phyloP scores from a whole-genome alignment of 1,139 yeast species.

The Pichia sp. region DNA sequence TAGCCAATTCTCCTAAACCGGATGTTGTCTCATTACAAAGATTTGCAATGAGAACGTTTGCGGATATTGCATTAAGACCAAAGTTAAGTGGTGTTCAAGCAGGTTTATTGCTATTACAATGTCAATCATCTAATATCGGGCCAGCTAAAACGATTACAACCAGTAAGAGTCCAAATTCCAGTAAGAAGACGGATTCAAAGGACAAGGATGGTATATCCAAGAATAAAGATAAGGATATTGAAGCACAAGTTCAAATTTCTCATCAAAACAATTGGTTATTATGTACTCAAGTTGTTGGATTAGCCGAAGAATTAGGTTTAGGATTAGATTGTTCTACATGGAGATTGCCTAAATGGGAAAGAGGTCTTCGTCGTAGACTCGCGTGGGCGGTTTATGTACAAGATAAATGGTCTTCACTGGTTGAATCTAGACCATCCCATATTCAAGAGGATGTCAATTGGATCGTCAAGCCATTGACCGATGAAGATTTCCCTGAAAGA shows the following conservation, averaged over 20 bases:
- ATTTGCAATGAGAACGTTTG: slow-evolving; percentile 52
- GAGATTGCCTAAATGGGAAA: slow-evolving; percentile 92
- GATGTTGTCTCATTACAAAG: slow-evolving; percentile 60
- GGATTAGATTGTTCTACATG: slow-evolving; percentile 85
- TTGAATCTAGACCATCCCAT: slow-evolving; percentile 82
- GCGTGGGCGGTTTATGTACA: slow-evolving; percentile 95
- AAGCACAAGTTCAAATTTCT: slow-evolving; percentile 14
- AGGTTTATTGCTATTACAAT: slow-evolving; percentile 65
- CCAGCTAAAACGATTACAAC: background rate
- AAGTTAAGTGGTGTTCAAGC: slow-evolving; percentile 81
- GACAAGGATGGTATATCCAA: slow-evolving; percentile 1
- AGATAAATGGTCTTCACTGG: slow-evolving; percentile 82
- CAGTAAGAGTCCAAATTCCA: background rate
- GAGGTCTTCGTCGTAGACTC: slow-evolving; percentile 75
- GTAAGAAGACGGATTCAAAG: background rate
- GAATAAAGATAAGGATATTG: slow-evolving; percentile 6
- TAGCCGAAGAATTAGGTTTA: slow-evolving; percentile 83
- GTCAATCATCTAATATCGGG: slow-evolving; percentile 45
- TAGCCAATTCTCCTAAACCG: slow-evolving; percentile 65
- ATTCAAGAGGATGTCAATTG: slow-evolving; percentile 61
- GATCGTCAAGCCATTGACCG: slow-evolving; percentile 60
- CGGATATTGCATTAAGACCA: slow-evolving; percentile 67
- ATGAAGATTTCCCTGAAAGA: slow-evolving; percentile 75
- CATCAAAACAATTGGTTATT: slow-evolving; percentile 78
- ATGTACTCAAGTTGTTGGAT: slow-evolving; percentile 81